Evolutionary conservation across 2,329 filamentous ascomycete species (phyloP), one percentile per base, ranked within the genome.

Genomic region (Helminthosporium solani): DNA sequence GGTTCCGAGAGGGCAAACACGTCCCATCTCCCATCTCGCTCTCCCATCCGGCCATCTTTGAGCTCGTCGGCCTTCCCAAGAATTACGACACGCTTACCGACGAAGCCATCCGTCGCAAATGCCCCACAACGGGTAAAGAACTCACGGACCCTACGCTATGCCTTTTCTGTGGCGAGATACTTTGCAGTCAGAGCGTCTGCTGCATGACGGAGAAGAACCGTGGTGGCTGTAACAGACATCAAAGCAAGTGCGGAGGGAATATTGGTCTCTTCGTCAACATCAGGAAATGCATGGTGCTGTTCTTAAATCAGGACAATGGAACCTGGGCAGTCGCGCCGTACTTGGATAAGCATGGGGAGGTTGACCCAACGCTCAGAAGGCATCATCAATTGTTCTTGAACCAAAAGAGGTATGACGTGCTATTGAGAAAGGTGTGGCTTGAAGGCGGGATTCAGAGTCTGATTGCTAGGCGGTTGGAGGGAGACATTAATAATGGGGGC

Each of bases 201-300:
- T 99, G 94, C 68, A 83, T 88, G 63, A 84, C 84, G 58, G 77
- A 83, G 49, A 81, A 81, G 46, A 72, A 70, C 35, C 70, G 75
- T 31, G 56, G 70, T 59, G 33, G 95, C 25, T 92, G 88, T 54
- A 91, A 92, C 70, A 89, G 95, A 73, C 94, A 99, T 73, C 84
- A 96, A 76, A 75, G 80, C 53, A 90, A 85, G 87, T 97, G 92
- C 70, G 90, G 94, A 64, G 83, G 85, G 52, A 90, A 90, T 58
- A 84, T 95, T 38, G 94, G 94, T n/a, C 76, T 96, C 27, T 97
- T 95, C 74, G 86, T 99, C 70, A 96, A 95, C 69, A 92, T 99
- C 58, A 87, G 94, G 57, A 97, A 97, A 75, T 97, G 95, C 74
- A 89, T 87, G 57, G 84, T 95, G 33, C 83, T 95, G 49, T 95